These are phyloP conservation scores for Diospyros kaki DNA, from an alignment of 148 eudicot species.

Conservation along the genomic window DNA sequence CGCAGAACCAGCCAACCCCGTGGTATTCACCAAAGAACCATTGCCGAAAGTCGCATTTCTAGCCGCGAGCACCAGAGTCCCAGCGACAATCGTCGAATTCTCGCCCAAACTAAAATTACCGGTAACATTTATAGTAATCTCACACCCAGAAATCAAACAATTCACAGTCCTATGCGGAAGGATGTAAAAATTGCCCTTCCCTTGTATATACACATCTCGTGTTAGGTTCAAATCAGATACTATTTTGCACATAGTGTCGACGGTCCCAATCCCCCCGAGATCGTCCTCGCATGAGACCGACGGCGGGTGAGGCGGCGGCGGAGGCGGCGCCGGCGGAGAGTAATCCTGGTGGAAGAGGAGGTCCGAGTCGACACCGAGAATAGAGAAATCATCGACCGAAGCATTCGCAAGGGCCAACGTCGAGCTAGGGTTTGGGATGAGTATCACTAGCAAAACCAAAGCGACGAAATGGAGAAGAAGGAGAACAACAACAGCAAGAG, in stretches of 20 bases:
- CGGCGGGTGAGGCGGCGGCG: constrained; percentile 91
- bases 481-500: background rate
- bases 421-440: constrained; percentile 16
- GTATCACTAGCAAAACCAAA: background rate
- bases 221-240: constrained; percentile 72
- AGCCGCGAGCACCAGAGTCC: constrained; percentile 55
- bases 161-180: constrained; percentile 54
- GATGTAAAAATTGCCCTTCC: constrained; percentile 79
- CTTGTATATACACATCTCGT: constrained; percentile 60
- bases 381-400: constrained; percentile 13
- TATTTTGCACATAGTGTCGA: constrained; percentile 82
- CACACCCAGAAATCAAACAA: constrained; percentile 63
- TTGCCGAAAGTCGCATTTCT: constrained; percentile 51
- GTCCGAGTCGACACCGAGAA: constrained; percentile 14
- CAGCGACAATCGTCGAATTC: constrained; percentile 53
- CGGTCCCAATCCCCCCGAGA: constrained; percentile 70
- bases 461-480: background rate
- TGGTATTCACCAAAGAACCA: constrained; percentile 71
- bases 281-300: constrained; percentile 78
- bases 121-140: constrained; percentile 50
- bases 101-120: constrained; percentile 82
- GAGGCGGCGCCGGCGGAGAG: constrained; percentile 91
- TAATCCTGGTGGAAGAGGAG: constrained; percentile 53
- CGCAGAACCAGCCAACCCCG: constrained; percentile 73
- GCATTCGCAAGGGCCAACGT: background rate